Percentiles rank a stretch among this genome's conserved stretches.
Conservation (phyloP, 176 grass and related monocot species). For the Otatea glauca region DNA sequence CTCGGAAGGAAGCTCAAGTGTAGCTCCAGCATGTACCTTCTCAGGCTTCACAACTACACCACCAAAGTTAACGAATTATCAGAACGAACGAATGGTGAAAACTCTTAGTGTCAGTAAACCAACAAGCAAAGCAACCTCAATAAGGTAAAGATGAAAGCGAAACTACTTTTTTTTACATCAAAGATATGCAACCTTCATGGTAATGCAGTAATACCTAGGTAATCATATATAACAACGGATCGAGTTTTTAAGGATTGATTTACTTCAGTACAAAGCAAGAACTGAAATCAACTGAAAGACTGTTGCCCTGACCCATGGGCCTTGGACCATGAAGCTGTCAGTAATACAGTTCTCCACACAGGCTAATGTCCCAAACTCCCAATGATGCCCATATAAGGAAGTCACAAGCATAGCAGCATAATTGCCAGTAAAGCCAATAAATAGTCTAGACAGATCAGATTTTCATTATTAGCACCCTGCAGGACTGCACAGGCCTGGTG, state of each 20-base stretch:
- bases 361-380: background rate
- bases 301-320: background rate
- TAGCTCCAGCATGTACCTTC: conserved; percentile 75
- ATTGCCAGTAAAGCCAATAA: background rate
- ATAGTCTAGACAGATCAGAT: background rate
- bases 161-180: background rate
- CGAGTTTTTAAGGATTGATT: background rate
- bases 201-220: too few relatives aligned
- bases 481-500: background rate
- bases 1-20: conserved; percentile 78
- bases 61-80: background rate
- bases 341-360: conserved; percentile 2
- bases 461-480: conserved; percentile 38
- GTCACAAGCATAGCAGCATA: conserved; percentile 30
- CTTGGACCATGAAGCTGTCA: background rate
- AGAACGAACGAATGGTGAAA: background rate
- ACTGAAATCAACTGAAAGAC: conserved; percentile 3
- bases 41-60: conserved; percentile 87
- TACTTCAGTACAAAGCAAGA: background rate
- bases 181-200: background rate
- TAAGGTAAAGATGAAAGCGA: background rate
- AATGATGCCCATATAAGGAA: background rate
- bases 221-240: background rate
- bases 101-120: conserved; percentile 24
- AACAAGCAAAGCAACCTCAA: background rate